A percentile compares a stretch with the other conserved stretches of the same genome.
Conservation (phyloP, 1,284 basidiomycete species). For the Ceratobasidium papillatum region DNA sequence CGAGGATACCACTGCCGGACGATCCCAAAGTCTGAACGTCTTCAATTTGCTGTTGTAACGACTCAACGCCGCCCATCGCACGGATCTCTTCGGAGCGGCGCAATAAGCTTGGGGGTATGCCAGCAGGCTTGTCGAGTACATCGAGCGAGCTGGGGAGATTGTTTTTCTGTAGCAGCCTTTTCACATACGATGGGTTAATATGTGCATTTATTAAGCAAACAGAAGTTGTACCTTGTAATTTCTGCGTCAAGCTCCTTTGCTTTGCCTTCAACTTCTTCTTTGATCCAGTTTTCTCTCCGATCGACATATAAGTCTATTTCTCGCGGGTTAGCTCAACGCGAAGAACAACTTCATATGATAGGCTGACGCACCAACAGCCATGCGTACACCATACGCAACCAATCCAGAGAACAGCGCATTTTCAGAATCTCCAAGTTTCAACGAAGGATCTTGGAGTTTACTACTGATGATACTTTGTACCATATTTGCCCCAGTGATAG, state of each 20-base stretch:
- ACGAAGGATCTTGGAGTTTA: constrained; percentile 70
- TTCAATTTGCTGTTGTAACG: constrained; percentile 76
- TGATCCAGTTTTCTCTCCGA: constrained; percentile 76
- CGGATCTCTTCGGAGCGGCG: constrained; percentile 89
- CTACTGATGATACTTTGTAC: constrained; percentile 70
- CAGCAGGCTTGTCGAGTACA: constrained; percentile 85
- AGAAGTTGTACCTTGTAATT: constrained; percentile 64
- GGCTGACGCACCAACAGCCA: constrained; percentile 78
- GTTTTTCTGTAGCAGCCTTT: constrained; percentile 73
- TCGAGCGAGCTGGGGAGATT: constrained; percentile 89
- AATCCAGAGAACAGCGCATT: constrained; percentile 79
- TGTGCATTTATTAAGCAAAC: neutral
- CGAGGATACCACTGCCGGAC: constrained; percentile 70
- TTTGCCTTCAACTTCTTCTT: constrained; percentile 70
- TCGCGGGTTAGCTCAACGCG: constrained; percentile 11
- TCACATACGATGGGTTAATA: neutral
- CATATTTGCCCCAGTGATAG: constrained; percentile 74
- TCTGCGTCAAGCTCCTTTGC: constrained; percentile 73
- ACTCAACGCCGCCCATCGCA: constrained; percentile 75
- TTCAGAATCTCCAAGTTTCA: constrained; percentile 56
- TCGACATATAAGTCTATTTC: constrained; percentile 86
- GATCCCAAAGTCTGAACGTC: constrained; percentile 75
- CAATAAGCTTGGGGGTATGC: constrained; percentile 87
- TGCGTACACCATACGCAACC: constrained; percentile 86
- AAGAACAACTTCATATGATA: constrained; percentile 6